Base-by-base conservation (phyloP, 2,329 filamentous ascomycete genomes). In the Pseudogymnoascus sp. region DNA sequence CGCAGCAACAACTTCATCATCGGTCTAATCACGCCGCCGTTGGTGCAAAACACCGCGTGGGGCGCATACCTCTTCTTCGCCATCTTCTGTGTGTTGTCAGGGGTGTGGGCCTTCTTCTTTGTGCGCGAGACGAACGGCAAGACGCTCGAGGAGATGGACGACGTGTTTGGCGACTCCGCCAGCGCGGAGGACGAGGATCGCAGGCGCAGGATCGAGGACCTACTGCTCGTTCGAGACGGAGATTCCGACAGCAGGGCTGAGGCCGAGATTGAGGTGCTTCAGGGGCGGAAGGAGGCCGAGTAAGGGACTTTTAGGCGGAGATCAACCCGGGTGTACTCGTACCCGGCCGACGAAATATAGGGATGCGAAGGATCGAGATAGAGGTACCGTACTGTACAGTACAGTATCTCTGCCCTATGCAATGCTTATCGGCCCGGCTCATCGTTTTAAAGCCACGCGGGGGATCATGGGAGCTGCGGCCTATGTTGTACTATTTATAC, bases 11-110 rank as follows among this genome's bases (percentile, higher is more conserved):
- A 76, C 68, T 79, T 81, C 67, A 75, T 76, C 25, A 72, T 77
- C 59, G 85, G 87, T 36, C 79, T 88, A 67, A 80, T 88, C 28
- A 87, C 85, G 0, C 86, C 86, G 0, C 79, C 85, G 1, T 78
- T 88, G 36, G 81, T 89, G 20, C 74, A 82, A 63, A 81, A 81
- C 60, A 86, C 80, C 6, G 76, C 76, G 12, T 85, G 78, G 73
- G 81, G 81, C 60, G 78, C 81, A 0, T 86, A 86, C 66, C 73
- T 84, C 6, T 82, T 84, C 69, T 84, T 84, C 65, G 79, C 78
- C 0, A 71, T 76, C 1, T 81, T 82, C 64, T 82, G 80, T 67
- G 63, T 76, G 0, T 69, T 82, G 25, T 75, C 77, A 1, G 74
- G 76, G 2, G 63, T 78, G 5, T 86, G 80, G 77, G 78, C 79